phyloP scores from a whole-genome alignment of 176 grass and related monocot species.

The Rhynchospora pubera region DNA sequence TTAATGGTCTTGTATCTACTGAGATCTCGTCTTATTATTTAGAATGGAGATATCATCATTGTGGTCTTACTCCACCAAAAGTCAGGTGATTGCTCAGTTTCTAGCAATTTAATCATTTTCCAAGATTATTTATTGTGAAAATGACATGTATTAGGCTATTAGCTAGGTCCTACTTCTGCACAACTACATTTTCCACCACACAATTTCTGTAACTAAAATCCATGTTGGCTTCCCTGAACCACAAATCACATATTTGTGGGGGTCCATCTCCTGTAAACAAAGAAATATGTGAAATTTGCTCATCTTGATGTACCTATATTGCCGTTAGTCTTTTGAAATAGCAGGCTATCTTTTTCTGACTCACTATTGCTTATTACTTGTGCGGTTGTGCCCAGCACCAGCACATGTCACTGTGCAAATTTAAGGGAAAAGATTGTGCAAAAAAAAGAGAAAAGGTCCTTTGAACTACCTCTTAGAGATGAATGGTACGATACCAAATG shows the following conservation, averaged over 20 bases:
- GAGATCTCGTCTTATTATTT: too few species aligned
- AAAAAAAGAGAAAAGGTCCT: background rate
- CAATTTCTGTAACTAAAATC: background rate
- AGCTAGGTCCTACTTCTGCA: too few species aligned
- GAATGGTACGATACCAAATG: conserved; percentile 74
- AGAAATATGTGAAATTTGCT: background rate
- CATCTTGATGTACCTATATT: background rate
- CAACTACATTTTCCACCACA: conserved; percentile 6
- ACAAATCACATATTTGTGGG: background rate
- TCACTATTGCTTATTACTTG: background rate
- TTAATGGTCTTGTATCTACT: background rate
- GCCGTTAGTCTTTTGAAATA: background rate
- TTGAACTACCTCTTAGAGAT: conserved; percentile 48
- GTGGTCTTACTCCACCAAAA: background rate
- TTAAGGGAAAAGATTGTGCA: background rate
- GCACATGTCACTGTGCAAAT: background rate
- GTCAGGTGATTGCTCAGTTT: background rate
- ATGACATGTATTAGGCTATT: too few species aligned
- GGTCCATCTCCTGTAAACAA: background rate
- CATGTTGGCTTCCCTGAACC: background rate
- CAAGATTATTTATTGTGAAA: background rate
- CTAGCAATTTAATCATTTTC: background rate
- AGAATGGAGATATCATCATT: background rate
- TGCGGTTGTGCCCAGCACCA: background rate
- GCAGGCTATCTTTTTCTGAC: background rate